These are phyloP conservation scores for Moesziomyces globuligerus DNA, from an alignment of 1,284 basidiomycete species.

Conservation along the genomic window DNA sequence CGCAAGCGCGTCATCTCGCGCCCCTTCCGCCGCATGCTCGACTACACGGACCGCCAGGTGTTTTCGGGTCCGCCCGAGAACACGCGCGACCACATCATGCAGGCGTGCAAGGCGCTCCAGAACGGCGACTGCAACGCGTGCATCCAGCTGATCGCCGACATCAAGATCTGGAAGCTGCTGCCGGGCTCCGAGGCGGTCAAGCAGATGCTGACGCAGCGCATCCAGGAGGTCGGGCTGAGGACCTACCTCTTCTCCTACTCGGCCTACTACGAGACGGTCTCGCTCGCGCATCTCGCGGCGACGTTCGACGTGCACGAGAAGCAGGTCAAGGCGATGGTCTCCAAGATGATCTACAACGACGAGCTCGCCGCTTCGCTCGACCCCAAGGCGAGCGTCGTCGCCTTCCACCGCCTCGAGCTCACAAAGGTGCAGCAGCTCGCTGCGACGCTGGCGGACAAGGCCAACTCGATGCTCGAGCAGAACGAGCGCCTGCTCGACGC, in stretches of 20 bases:
- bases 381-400: conserved; percentile 82
- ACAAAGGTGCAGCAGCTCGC: conserved; percentile 69
- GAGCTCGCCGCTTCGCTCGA: conserved; percentile 93
- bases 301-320: conserved; percentile 86
- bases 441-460: conserved; percentile 80
- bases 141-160: conserved; percentile 88
- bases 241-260: conserved; percentile 99
- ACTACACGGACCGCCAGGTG: conserved; percentile 96
- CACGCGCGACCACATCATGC: conserved; percentile 98
- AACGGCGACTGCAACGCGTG: conserved; percentile 97
- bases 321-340: conserved; percentile 88
- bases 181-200: conserved; percentile 86
- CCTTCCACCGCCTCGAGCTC: conserved; percentile 88
- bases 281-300: conserved; percentile 83
- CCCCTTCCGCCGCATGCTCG: conserved; percentile 91
- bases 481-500: conserved; percentile 93
- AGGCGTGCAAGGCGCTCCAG: conserved; percentile 95
- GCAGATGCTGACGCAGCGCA: conserved; percentile 93
- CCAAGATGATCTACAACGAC: conserved; percentile 99
- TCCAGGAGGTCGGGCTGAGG: conserved; percentile 95
- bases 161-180: conserved; percentile 98
- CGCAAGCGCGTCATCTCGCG: conserved; percentile 84
- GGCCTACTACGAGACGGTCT: conserved; percentile 90
- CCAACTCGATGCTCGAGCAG: conserved; percentile 87
- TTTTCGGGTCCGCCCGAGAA: conserved; percentile 99